Evolutionary conservation across 345 rosid species (phyloP).

Genomic region (Carallia brachiata): DNA sequence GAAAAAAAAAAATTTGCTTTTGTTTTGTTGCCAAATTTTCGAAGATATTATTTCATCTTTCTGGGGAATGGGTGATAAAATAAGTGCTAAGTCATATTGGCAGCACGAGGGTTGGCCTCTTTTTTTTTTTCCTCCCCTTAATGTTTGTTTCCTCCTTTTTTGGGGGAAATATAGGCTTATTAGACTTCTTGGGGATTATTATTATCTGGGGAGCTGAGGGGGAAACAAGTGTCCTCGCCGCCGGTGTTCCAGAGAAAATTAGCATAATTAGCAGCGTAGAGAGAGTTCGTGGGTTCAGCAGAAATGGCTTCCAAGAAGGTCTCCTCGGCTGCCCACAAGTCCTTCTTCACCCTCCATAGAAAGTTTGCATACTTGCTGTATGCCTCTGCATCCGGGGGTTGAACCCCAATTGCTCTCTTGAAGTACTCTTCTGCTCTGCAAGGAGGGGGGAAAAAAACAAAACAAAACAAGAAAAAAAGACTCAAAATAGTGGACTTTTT

Average conservation of each 20-base stretch:
- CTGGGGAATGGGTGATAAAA: background rate
- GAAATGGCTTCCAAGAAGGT: slow-evolving; percentile 79
- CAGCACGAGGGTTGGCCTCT: background rate
- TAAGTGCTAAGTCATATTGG: background rate
- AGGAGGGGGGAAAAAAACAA: background rate
- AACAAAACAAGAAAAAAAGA: background rate
- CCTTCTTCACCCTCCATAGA: slow-evolving; percentile 72
- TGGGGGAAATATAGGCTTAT: background rate
- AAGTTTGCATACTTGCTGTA: slow-evolving; percentile 75
- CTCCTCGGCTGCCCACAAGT: slow-evolving; percentile 96
- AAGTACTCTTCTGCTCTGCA: slow-evolving; percentile 84
- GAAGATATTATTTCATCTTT: background rate
- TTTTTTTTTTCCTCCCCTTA: too few species aligned
- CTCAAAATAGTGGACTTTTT: background rate
- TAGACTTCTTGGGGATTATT: slow-evolving; percentile 16
- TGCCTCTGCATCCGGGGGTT: slow-evolving; percentile 76
- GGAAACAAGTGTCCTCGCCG: slow-evolving; percentile 92
- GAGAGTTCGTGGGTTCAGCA: slow-evolving; percentile 69
- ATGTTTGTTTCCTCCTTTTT: background rate
- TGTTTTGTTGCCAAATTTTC: background rate
- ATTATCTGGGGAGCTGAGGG: slow-evolving; percentile 40
- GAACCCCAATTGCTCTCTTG: slow-evolving; percentile 59
- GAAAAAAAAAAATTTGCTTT: background rate
- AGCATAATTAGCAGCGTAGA: slow-evolving; percentile 76
- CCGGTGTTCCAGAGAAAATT: slow-evolving; percentile 95